These are phyloP conservation scores for Ceratorhiza oryzae-sativae DNA, from an alignment of 1,284 basidiomycete species.

Conservation along the genomic window DNA sequence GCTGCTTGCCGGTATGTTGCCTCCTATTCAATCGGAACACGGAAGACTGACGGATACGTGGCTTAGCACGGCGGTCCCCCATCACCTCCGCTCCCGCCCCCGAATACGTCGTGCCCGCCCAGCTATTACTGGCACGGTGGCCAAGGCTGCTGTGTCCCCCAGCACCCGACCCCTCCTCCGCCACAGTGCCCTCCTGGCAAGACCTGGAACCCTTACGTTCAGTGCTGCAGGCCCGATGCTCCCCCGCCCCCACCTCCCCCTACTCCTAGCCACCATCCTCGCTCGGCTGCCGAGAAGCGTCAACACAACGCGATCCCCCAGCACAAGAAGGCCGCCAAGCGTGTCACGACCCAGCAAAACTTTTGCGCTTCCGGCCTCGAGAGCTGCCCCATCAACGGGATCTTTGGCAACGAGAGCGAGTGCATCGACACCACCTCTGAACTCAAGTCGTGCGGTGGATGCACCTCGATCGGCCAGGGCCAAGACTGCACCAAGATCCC, in stretches of 20 bases:
- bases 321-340: slow-evolving; percentile 12
- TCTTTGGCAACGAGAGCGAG: slow-evolving; percentile 4
- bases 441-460: slow-evolving; percentile 26
- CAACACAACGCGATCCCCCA: not conserved
- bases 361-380: slow-evolving; percentile 15
- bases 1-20: not conserved
- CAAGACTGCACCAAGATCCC: slow-evolving; percentile 25
- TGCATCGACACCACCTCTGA: slow-evolving; percentile 7
- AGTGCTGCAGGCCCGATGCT: slow-evolving; percentile 13
- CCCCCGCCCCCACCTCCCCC: slow-evolving; percentile 4
- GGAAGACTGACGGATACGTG: too few species aligned
- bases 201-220: slow-evolving; percentile 14
- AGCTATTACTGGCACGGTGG: not conserved
- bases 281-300: slow-evolving; percentile 7
- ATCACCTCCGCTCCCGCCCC: not conserved
- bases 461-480: slow-evolving; percentile 11
- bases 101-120: not conserved
- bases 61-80: slow-evolving; percentile 26
- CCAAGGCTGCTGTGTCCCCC: slow-evolving; percentile 34
- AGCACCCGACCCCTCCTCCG: not conserved
- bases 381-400: slow-evolving; percentile 6
- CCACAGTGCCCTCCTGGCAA: slow-evolving; percentile 5
- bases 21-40: too few species aligned
- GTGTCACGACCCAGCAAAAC: not conserved
- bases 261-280: slow-evolving; percentile 4